phyloP scores from a whole-genome alignment of 2,329 filamentous ascomycete genomes.

The Diaporthe sp. region DNA sequence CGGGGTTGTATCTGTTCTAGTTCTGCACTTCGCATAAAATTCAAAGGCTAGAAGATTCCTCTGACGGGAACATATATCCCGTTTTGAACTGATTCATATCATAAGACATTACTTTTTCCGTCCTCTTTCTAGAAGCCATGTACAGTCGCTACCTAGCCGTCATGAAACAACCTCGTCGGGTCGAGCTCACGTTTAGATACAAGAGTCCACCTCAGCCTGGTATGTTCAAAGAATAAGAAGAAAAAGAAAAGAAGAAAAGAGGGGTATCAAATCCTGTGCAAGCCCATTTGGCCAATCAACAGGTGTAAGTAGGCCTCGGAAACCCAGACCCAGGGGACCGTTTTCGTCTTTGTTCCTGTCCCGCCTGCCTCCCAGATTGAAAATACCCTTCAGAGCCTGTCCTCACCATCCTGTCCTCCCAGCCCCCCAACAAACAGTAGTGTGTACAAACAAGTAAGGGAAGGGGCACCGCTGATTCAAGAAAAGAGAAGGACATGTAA shows the following conservation, averaged over 20 bases:
- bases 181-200: background rate
- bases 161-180: background rate
- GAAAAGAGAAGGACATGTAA: background rate
- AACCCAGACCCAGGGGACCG: background rate
- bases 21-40: background rate
- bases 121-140: conserved; percentile 15
- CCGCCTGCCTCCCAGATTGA: background rate
- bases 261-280: conserved; percentile 39
- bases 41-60: background rate
- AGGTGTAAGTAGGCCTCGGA: conserved; percentile 13
- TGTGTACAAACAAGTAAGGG: background rate
- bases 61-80: background rate
- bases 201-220: conserved; percentile 26
- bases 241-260: conserved; percentile 3
- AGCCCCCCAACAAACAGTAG: background rate
- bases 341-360: background rate
- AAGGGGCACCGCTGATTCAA: background rate
- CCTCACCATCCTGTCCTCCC: background rate
- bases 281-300: conserved; percentile 7
- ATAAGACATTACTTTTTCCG: conserved; percentile 34
- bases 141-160: conserved; percentile 25
- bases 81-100: conserved; percentile 1
- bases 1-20: background rate
- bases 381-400: background rate
- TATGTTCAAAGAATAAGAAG: conserved; percentile 21